phyloP scores from a whole-genome alignment of 2,329 filamentous ascomycete species.

The Nemania sp. region DNA sequence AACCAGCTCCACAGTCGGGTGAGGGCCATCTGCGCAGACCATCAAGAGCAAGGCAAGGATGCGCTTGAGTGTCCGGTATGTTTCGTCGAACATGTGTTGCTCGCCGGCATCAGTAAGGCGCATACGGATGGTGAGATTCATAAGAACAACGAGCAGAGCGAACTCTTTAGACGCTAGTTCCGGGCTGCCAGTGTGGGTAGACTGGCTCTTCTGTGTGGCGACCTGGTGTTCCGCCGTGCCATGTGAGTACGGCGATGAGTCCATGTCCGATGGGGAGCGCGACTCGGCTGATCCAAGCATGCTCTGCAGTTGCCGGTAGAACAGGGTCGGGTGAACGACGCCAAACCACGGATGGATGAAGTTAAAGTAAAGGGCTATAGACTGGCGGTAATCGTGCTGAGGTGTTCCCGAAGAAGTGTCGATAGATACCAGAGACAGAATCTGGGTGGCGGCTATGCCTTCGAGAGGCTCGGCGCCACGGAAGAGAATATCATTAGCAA shows the following conservation, averaged over 20 bases:
- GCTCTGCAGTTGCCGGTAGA: slow-evolving; percentile 41
- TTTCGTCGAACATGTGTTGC: slow-evolving; percentile 46
- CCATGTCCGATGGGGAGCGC: slow-evolving; percentile 27
- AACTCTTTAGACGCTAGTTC: slow-evolving; percentile 37
- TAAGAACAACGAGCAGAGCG: slow-evolving; percentile 49
- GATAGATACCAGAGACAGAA: slow-evolving; percentile 45
- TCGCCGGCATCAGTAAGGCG: slow-evolving; percentile 45
- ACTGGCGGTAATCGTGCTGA: slow-evolving; percentile 44
- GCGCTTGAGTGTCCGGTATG: slow-evolving; percentile 47
- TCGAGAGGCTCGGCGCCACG: slow-evolving; percentile 38
- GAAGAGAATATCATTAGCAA: slow-evolving; percentile 37
- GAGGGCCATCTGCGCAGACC: slow-evolving; percentile 39
- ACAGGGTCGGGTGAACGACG: slow-evolving; percentile 47
- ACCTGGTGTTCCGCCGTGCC: slow-evolving; percentile 20
- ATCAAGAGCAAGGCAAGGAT: slow-evolving; percentile 44
- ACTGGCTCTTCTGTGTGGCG: slow-evolving; percentile 19
- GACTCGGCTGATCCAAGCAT: slow-evolving; percentile 30
- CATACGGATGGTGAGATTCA: slow-evolving; percentile 48
- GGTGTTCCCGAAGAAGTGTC: slow-evolving; percentile 35
- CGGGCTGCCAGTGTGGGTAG: slow-evolving; percentile 15
- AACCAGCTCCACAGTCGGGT: slow-evolving; percentile 46
- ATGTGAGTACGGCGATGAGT: slow-evolving; percentile 29
- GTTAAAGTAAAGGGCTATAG: slow-evolving; percentile 46
- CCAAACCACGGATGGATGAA: slow-evolving; percentile 50
- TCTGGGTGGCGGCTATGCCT: slow-evolving; percentile 44